Base-by-base conservation (phyloP, 345 rosid genomes). In the Leavenworthia alabamica region DNA sequence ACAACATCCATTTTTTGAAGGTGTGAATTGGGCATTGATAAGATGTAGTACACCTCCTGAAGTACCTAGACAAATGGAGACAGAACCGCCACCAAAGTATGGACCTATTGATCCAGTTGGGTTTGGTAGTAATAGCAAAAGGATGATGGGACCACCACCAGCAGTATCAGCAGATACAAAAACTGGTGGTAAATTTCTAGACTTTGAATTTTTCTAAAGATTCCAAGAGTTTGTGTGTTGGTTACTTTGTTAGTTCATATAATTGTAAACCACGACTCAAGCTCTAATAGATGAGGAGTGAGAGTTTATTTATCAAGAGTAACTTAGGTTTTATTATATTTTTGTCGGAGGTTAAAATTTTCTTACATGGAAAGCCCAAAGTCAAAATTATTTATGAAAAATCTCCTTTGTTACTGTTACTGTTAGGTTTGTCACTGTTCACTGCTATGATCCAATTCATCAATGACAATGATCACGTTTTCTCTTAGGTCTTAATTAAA, bases 1-100 rank as follows among this genome's bases (percentile, higher is more conserved):
- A 62, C 99, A 89, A 60, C 99, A 93, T 46, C 88, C 99, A 0
- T 89, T 89, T 78, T 93, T 93, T 37, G 94, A 93, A 78, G 96
- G 96, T 1, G 96, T 93, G 62, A 93, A 93, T 49, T 93, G 97
- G 99, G 97, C 99, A 40, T 82, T 93, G 56, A 93, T 93, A 26
- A 73, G 99, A 50, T 93, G 97, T 80, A 83, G 96, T 66, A 87
- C 99, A 13, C 97, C 99, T 4, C 99, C 99, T 9, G 96, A 89
- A 79, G 91, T 89, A 43, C 99, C 99, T 0, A 79, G 97, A 59
- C 84, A 83, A 0, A 65, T 82, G 71, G 97, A 93, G 72, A 36
- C 76, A 0, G 94, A 89, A 74, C 77, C 70, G 47, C 83, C 90
- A 0, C 84, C 80, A 20, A 86, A 83, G 76, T 73, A 72, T 8